Percentiles rank a stretch among this genome's conserved stretches.
These are phyloP conservation scores for Cyclocybe cylindracea DNA, from an alignment of 768 basidiomycete species.

Conservation along the genomic window DNA sequence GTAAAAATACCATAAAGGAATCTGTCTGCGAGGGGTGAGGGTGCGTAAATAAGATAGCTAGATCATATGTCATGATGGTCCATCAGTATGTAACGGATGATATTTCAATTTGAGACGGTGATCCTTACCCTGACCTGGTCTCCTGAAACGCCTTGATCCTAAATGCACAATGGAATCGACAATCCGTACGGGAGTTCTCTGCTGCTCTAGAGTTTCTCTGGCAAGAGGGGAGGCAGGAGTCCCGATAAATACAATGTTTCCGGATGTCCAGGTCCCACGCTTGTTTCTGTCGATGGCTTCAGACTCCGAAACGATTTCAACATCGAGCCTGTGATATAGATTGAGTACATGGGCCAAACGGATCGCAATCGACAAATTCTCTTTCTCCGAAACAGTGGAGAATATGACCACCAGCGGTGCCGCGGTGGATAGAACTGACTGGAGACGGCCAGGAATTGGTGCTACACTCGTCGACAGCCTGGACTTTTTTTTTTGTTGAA, in stretches of 20 bases:
- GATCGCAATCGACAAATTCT: conserved; percentile 55
- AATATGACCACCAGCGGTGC: conserved; percentile 61
- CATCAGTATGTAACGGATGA: conserved; percentile 8
- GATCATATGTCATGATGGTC: not conserved
- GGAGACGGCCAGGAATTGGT: conserved; percentile 57
- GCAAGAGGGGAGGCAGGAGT: conserved; percentile 34
- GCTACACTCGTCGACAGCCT: not conserved
- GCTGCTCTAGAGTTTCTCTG: conserved; percentile 28
- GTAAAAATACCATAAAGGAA: conserved; percentile 53
- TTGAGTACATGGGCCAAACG: conserved; percentile 70
- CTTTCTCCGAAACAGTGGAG: conserved; percentile 25
- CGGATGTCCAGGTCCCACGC: conserved; percentile 25
- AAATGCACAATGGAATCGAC: conserved; percentile 26
- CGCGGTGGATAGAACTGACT: conserved; percentile 57
- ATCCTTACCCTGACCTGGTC: conserved; percentile 30
- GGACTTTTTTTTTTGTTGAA: conserved; percentile 4
- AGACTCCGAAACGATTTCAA: conserved; percentile 51
- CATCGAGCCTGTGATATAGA: conserved; percentile 70
- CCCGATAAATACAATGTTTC: conserved; percentile 65
- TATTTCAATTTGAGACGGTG: not conserved
- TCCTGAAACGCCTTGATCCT: conserved; percentile 25
- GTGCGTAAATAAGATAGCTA: conserved; percentile 64
- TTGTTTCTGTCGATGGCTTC: conserved; percentile 31
- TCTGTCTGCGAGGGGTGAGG: conserved; percentile 49
- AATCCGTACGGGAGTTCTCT: conserved; percentile 32